Base-by-base conservation (phyloP, 78 protist genomes). In the Dictyostelium firmibasis region DNA sequence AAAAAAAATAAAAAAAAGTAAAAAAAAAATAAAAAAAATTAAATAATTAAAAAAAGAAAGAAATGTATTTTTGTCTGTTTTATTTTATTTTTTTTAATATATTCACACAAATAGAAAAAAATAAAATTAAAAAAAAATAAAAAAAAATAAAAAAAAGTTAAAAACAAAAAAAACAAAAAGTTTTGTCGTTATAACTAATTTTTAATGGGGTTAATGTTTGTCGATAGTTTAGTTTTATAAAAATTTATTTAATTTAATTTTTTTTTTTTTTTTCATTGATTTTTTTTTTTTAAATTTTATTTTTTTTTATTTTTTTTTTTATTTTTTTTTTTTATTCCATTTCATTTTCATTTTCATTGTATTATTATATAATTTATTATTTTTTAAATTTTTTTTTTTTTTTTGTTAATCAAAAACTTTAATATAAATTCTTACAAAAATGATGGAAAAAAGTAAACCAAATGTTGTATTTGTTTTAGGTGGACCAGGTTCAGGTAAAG, bases 401-500 rank as follows among this genome's bases (percentile, higher is more conserved):
- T 75, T 5, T 23, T 38, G 4, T 38, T 38, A 38, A 4, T 38
- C n/a, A n/a, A n/a, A n/a, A n/a, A n/a, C n/a, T n/a, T n/a, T n/a
- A n/a, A n/a, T n/a, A n/a, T n/a, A n/a, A n/a, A n/a, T n/a, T n/a
- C n/a, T n/a, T n/a, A n/a, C 41, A 72, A 75, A 23, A 7, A 75
- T 69, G 77, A 69, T 69, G 77, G 77, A 69, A 69, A 69, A 69
- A 27, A 69, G 77, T 14, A 88, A 88, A 88, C 94, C 94, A 79
- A 31, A 5, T 25, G 94, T 88, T n/a, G 86, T 88, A 18, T 88
- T 88, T 81, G 94, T 88, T 9, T 60, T 88, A 38, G 93, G 94
- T 76, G 97, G 97, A 27, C 97, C 97, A 31, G 97, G 97, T 31
- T 62, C 91, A 38, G 97, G 97, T 67, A 96, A 96, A 47, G 97